Conservation (phyloP, 2,329 filamentous ascomycete genomes). For the Cladosporium oxysporum region DNA sequence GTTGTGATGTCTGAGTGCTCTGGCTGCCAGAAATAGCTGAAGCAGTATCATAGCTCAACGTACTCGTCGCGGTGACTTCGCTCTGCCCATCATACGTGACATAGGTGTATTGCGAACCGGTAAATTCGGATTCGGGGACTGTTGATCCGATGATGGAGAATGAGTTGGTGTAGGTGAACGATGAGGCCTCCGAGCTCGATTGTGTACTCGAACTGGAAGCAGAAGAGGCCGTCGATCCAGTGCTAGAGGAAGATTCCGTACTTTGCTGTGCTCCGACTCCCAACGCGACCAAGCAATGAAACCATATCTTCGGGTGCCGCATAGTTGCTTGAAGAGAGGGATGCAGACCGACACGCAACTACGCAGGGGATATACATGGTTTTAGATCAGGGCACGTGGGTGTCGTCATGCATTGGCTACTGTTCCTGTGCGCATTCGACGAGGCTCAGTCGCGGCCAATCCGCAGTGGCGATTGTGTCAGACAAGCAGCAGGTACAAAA, state of each 20-base stretch:
- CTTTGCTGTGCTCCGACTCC: slow-evolving; percentile 33
- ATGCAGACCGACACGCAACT: neutral
- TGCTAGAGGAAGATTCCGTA: slow-evolving; percentile 22
- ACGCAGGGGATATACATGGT: neutral
- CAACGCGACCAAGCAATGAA: slow-evolving; percentile 38
- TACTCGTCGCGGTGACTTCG: slow-evolving; percentile 34
- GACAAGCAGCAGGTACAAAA: neutral
- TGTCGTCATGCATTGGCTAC: slow-evolving; percentile 1
- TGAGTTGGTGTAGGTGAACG: slow-evolving; percentile 32
- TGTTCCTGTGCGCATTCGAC: neutral
- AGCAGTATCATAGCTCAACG: slow-evolving; percentile 27
- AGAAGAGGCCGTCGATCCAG: slow-evolving; percentile 5
- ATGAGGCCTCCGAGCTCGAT: slow-evolving; percentile 1
- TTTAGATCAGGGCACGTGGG: neutral
- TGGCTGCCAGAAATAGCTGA: slow-evolving; percentile 27
- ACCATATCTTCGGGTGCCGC: slow-evolving; percentile 32
- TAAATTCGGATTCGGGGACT: slow-evolving; percentile 20
- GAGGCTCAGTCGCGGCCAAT: neutral
- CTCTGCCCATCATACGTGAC: slow-evolving; percentile 28
- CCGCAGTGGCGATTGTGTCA: neutral
- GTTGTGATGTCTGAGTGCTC: slow-evolving; percentile 17
- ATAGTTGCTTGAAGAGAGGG: slow-evolving; percentile 25
- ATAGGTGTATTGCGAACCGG: slow-evolving; percentile 34
- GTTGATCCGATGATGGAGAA: neutral
- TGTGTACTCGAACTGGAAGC: neutral